Evolutionary conservation across 108 stramenopile genomes (phyloP).

Genomic region (Nitzschia sp.): DNA sequence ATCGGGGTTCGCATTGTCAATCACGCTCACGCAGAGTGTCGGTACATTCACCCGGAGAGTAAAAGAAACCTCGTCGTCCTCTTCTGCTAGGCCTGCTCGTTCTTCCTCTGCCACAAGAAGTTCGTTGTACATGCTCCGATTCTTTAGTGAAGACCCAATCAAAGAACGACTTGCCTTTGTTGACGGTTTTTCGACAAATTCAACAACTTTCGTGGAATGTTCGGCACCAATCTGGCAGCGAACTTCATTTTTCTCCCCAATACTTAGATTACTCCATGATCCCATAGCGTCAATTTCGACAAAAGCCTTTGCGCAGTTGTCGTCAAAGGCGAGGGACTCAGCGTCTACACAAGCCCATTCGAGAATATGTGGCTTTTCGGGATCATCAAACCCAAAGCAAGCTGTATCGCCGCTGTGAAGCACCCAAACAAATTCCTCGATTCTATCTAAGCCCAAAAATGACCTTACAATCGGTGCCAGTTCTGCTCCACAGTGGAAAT

Average conservation of each 20-base stretch:
- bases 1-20: slow-evolving; percentile 54
- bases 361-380: slow-evolving; percentile 72
- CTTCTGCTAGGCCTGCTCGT: slow-evolving; percentile 9
- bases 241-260: slow-evolving; percentile 45
- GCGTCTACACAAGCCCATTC: slow-evolving; percentile 64
- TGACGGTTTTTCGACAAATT: slow-evolving; percentile 40
- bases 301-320: slow-evolving; percentile 26
- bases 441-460: slow-evolving; percentile 37
- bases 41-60: slow-evolving; percentile 52
- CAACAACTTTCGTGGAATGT: slow-evolving; percentile 74
- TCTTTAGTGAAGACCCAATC: background rate
- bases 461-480: slow-evolving; percentile 43
- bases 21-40: slow-evolving; percentile 50
- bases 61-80: slow-evolving; percentile 56
- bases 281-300: slow-evolving; percentile 78
- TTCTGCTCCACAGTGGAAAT: slow-evolving; percentile 47
- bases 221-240: slow-evolving; percentile 66
- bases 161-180: background rate
- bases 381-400: slow-evolving; percentile 83
- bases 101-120: background rate
- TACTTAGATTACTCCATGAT: slow-evolving; percentile 42
- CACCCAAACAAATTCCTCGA: slow-evolving; percentile 73
- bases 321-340: slow-evolving; percentile 30
- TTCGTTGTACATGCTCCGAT: background rate
- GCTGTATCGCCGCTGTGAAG: slow-evolving; percentile 51